Conservation (phyloP, 192 early-diverging fungal species). For the Backusella tarrabulga region DNA sequence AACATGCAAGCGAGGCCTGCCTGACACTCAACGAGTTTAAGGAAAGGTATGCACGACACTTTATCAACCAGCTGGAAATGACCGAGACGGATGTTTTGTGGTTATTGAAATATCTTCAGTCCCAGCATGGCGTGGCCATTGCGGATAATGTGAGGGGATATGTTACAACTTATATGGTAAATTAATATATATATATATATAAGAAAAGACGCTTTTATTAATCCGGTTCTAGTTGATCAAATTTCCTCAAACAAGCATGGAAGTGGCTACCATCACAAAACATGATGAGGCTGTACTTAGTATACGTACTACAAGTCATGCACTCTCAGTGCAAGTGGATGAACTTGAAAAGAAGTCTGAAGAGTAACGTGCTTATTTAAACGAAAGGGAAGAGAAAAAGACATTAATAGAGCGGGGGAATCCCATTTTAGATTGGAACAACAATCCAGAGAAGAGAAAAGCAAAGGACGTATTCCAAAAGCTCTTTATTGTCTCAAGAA, state of each 20-base stretch:
- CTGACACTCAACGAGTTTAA: slow-evolving; percentile 15
- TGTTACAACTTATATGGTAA: slow-evolving; percentile 11
- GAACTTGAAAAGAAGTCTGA: slow-evolving; percentile 52
- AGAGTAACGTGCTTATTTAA: slow-evolving; percentile 41
- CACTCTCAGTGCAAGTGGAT: slow-evolving; percentile 54
- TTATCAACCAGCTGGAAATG: slow-evolving; percentile 4
- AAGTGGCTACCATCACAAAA: slow-evolving; percentile 41
- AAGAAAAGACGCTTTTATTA: no score
- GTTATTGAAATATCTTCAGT: slow-evolving; percentile 33
- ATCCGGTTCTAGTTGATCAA: slow-evolving; percentile 15
- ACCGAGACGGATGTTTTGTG: slow-evolving; percentile 30
- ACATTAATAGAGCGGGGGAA: neutral
- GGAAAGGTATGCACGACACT: neutral
- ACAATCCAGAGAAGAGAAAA: slow-evolving; percentile 13
- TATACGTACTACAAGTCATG: slow-evolving; percentile 49
- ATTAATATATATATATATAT: neutral
- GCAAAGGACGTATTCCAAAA: slow-evolving; percentile 39
- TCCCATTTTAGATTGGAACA: neutral
- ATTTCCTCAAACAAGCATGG: slow-evolving; percentile 10
- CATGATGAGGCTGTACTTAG: slow-evolving; percentile 58
- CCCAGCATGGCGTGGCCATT: slow-evolving; percentile 11
- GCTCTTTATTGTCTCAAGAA: slow-evolving; percentile 56
- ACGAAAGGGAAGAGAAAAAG: neutral
- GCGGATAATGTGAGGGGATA: slow-evolving; percentile 21
- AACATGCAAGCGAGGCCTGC: neutral